A percentile compares a stretch with the other conserved stretches of the same genome.
Evolutionary conservation across 169 alveolate genomes (phyloP).

Genomic region (Plasmodium chabaudi): DNA sequence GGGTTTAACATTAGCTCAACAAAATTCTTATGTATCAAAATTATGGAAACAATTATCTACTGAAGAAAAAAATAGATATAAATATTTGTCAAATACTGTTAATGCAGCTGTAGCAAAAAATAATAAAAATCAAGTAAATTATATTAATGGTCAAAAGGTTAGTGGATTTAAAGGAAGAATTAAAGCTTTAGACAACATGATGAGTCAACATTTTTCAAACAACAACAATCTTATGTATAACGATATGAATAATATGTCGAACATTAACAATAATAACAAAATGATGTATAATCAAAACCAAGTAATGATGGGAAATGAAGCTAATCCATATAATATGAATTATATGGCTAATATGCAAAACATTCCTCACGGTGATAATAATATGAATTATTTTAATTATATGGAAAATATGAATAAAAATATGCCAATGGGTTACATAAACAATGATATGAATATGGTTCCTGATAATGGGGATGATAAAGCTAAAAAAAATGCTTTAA

Average conservation of each 20-base stretch:
- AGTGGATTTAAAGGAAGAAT: conserved; percentile 62
- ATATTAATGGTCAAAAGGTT: conserved; percentile 26
- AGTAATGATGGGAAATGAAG: not conserved
- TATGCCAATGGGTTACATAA: too few species aligned
- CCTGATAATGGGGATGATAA: not conserved
- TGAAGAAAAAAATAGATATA: conserved; percentile 69
- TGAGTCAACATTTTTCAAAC: conserved; percentile 30
- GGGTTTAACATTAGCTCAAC: conserved; percentile 69
- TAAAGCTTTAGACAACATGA: conserved; percentile 57
- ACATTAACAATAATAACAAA: not conserved
- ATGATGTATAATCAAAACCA: not conserved
- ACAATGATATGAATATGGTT: not conserved
- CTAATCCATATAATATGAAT: not conserved
- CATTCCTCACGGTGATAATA: too few species aligned
- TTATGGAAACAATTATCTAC: conserved; percentile 56
- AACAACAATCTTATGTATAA: not conserved
- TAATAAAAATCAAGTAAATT: conserved; percentile 12
- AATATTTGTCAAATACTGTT: conserved; percentile 35
- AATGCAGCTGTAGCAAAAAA: conserved; percentile 52
- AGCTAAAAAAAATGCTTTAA: not conserved
- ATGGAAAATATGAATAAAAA: too few species aligned
- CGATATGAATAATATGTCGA: conserved; percentile 1
- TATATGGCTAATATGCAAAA: not conserved
- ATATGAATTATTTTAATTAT: too few species aligned
- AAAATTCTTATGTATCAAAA: conserved; percentile 73